These are phyloP conservation scores for Zymoseptoria ardabiliae DNA, from an alignment of 2,329 filamentous ascomycete genomes.

Conservation along the genomic window DNA sequence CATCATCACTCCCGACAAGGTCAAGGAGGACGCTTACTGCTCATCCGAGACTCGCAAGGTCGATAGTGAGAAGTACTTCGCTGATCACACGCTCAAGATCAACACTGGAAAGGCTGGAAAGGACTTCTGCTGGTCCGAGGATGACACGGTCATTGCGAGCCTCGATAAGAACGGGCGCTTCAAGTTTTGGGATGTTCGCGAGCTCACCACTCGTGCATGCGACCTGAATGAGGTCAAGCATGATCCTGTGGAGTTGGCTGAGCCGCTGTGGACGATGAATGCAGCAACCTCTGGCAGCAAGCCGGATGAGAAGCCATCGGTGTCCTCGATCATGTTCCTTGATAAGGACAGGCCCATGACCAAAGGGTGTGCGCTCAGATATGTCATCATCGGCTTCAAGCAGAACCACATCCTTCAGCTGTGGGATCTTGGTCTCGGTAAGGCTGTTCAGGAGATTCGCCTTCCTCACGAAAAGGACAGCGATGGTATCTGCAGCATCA, in stretches of 20 bases:
- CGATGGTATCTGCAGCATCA: conserved; percentile 95
- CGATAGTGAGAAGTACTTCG: conserved; percentile 79
- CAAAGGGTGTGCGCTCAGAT: conserved; percentile 82
- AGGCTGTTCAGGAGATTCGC: conserved; percentile 94
- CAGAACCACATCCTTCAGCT: conserved; percentile 98
- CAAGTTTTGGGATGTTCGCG: conserved; percentile 96
- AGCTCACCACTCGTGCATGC: conserved; percentile 52
- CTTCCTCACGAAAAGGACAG: conserved; percentile 74
- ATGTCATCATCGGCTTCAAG: conserved; percentile 96
- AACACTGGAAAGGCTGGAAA: conserved; percentile 97
- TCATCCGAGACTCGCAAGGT: conserved; percentile 53
- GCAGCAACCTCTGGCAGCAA: conserved; percentile 42
- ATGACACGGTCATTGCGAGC: conserved; percentile 88
- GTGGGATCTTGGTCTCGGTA: conserved; percentile 92
- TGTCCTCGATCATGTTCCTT: conserved; percentile 89
- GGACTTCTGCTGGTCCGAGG: conserved; percentile 95
- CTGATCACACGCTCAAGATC: conserved; percentile 83
- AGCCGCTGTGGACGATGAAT: conserved; percentile 76
- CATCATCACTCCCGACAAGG: conserved; percentile 62
- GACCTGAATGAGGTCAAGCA: conserved; percentile 37
- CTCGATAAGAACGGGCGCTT: conserved; percentile 93
- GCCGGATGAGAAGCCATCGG: conserved; percentile 76
- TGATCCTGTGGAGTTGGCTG: conserved; percentile 58
- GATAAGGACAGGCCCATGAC: conserved; percentile 92
- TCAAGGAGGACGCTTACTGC: conserved; percentile 44